phyloP scores from a whole-genome alignment of 192 early-diverging fungal genomes.

The Mortierella antarctica region DNA sequence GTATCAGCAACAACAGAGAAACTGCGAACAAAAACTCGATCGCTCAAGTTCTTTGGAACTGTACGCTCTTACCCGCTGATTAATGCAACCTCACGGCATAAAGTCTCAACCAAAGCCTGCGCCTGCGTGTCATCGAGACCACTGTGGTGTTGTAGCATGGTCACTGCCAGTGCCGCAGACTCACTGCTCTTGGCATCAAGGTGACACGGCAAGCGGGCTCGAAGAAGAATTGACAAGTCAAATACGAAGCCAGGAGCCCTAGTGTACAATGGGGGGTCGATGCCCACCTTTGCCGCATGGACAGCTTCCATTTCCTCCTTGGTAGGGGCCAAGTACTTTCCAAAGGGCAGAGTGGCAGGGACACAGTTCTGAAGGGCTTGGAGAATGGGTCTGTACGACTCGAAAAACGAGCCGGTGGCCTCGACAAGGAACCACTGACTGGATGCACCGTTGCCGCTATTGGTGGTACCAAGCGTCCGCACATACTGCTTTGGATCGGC shows the following conservation, averaged over 20 bases:
- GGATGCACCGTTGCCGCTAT: background rate
- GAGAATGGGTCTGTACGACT: conserved; percentile 48
- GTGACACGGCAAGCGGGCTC: background rate
- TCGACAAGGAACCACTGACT: conserved; percentile 52
- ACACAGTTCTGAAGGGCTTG: conserved; percentile 42
- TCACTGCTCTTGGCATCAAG: conserved; percentile 14
- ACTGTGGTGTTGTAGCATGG: conserved; percentile 16
- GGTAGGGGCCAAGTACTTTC: conserved; percentile 51
- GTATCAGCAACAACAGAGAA: background rate
- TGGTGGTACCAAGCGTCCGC: conserved; percentile 7
- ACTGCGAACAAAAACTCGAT: background rate
- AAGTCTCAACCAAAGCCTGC: conserved; percentile 56
- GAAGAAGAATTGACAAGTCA: conserved; percentile 40
- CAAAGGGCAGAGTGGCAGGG: conserved; percentile 50
- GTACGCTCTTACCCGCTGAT: conserved; percentile 61
- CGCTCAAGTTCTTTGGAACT: background rate
- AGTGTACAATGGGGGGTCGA: conserved; percentile 55
- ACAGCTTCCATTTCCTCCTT: background rate
- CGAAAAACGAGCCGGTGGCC: conserved; percentile 46
- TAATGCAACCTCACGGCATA: conserved; percentile 60
- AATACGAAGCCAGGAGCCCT: conserved; percentile 42
- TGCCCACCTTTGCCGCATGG: background rate
- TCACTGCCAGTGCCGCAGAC: background rate
- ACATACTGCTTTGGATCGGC: conserved; percentile 36
- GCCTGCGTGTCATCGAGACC: conserved; percentile 64